phyloP scores from a whole-genome alignment of 768 basidiomycete genomes.

The Rhodotorula kratochvilovae region DNA sequence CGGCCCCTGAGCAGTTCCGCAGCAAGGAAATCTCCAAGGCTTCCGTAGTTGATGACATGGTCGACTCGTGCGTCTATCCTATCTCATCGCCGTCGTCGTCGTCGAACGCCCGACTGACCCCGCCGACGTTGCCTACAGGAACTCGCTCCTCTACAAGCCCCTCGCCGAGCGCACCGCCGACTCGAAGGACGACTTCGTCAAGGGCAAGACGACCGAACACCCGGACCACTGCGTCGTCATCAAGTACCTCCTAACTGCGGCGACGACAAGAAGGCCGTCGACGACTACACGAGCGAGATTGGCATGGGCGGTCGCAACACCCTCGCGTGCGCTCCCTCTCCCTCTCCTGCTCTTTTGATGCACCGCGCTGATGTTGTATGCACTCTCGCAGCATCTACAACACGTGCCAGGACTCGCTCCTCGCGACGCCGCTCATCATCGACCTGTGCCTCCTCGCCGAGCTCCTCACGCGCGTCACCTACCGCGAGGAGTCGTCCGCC shows the following conservation, averaged over 20 bases:
- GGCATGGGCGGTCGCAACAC: constrained; percentile 90
- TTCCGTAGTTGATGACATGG: constrained; percentile 97
- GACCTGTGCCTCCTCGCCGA: constrained; percentile 90
- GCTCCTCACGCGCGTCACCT: constrained; percentile 85
- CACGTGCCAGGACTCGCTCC: constrained; percentile 90
- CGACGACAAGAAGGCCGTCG: constrained; percentile 97
- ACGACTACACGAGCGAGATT: constrained; percentile 95
- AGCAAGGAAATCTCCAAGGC: constrained; percentile 98
- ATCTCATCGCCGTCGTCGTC: no score
- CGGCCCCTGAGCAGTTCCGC: constrained; percentile 80
- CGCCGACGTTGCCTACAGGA: constrained; percentile 44
- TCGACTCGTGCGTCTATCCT: constrained; percentile 51
- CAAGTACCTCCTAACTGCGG: constrained; percentile 72
- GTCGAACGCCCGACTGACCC: no score
- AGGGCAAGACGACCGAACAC: constrained; percentile 67
- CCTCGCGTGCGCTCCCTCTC: constrained; percentile 63
- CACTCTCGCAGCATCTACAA: constrained; percentile 61
- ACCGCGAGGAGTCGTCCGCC: constrained; percentile 54
- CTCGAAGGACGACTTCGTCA: constrained; percentile 42
- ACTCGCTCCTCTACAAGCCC: constrained; percentile 82
- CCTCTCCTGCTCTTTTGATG: constrained; percentile 2
- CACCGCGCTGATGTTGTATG: not conserved
- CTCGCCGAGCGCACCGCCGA: constrained; percentile 51
- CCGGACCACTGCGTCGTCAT: constrained; percentile 79
- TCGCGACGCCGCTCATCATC: constrained; percentile 92